These are phyloP conservation scores for Dipodascus geniculatus DNA, from an alignment of 805 yeast species.

Conservation along the genomic window DNA sequence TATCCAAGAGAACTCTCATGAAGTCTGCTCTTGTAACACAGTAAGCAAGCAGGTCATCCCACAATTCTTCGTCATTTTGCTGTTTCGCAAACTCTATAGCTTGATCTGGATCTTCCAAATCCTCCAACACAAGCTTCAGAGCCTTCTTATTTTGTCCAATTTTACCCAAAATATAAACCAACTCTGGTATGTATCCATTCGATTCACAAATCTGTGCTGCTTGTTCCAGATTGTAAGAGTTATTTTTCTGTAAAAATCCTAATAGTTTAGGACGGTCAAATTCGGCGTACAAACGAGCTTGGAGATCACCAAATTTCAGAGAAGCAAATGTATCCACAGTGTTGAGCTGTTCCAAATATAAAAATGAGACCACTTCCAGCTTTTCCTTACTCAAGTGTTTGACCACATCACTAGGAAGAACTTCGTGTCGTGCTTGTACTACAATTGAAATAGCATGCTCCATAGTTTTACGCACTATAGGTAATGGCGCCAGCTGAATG, in stretches of 20 bases:
- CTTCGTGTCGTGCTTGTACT: slow-evolving; percentile 53
- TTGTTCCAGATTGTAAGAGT: slow-evolving; percentile 47
- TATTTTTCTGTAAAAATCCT: slow-evolving; percentile 44
- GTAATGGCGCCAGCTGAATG: slow-evolving; percentile 31
- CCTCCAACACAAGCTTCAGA: slow-evolving; percentile 59
- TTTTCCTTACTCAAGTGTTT: slow-evolving; percentile 27
- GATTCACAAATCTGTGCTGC: slow-evolving; percentile 60
- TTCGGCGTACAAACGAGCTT: slow-evolving; percentile 52
- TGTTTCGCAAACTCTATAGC: slow-evolving; percentile 72
- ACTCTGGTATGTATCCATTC: slow-evolving; percentile 47
- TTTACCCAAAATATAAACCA: slow-evolving; percentile 70
- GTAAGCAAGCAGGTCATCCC: slow-evolving; percentile 64
- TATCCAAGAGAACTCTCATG: slow-evolving; percentile 58
- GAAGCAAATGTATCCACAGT: slow-evolving; percentile 43
- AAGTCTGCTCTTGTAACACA: slow-evolving; percentile 67
- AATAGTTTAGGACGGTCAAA: slow-evolving; percentile 45
- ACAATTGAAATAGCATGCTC: slow-evolving; percentile 39
- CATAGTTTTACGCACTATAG: slow-evolving; percentile 30
- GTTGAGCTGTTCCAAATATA: slow-evolving; percentile 53
- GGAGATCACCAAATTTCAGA: slow-evolving; percentile 50
- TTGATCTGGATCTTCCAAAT: slow-evolving; percentile 62
- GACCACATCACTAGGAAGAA: slow-evolving; percentile 43
- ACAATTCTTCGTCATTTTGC: slow-evolving; percentile 60
- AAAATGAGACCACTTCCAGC: slow-evolving; percentile 39
- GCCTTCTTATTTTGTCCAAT: slow-evolving; percentile 76